phyloP scores from a whole-genome alignment of 2,329 filamentous ascomycete species.

The Pseudonectria buxi region DNA sequence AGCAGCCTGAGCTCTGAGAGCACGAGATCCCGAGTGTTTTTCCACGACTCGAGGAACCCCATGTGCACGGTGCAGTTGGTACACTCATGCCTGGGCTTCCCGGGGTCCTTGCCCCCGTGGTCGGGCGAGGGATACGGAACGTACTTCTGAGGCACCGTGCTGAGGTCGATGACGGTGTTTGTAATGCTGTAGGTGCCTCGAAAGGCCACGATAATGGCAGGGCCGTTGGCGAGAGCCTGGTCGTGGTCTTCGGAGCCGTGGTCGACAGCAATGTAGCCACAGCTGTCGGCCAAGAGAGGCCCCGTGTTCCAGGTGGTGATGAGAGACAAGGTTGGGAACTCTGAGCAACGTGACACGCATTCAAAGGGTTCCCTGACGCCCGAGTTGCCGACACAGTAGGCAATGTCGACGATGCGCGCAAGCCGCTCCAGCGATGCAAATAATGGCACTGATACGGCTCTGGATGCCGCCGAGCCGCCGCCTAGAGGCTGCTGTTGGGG shows the following conservation, averaged over 20 bases:
- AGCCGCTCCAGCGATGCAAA: constrained; percentile 81
- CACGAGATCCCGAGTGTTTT: constrained; percentile 62
- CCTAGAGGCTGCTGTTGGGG: constrained; percentile 9
- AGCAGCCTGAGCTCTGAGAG: constrained; percentile 59
- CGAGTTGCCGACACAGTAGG: constrained; percentile 83
- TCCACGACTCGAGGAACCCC: constrained; percentile 84
- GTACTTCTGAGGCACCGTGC: constrained; percentile 83
- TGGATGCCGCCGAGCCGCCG: constrained; percentile 3
- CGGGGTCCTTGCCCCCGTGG: constrained; percentile 29
- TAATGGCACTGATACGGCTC: constrained; percentile 51
- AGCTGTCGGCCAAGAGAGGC: constrained; percentile 77
- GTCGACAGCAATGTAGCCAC: constrained; percentile 89
- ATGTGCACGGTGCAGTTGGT: constrained; percentile 86
- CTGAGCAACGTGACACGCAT: constrained; percentile 76
- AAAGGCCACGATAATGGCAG: constrained; percentile 74
- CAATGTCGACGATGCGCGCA: constrained; percentile 85
- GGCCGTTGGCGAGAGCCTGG: constrained; percentile 7
- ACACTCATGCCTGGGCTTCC: constrained; percentile 52
- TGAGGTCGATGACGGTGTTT: constrained; percentile 86
- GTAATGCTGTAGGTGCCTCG: constrained; percentile 90
- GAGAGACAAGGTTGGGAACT: constrained; percentile 75
- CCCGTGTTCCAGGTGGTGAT: constrained; percentile 88
- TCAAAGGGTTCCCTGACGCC: constrained; percentile 78
- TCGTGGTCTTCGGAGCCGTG: constrained; percentile 36
- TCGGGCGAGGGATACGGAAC: constrained; percentile 69